A percentile compares a stretch with the other conserved stretches of the same genome.
Evolutionary conservation across 441 rosid species (phyloP).

Genomic region (Bruguiera hainesii): DNA sequence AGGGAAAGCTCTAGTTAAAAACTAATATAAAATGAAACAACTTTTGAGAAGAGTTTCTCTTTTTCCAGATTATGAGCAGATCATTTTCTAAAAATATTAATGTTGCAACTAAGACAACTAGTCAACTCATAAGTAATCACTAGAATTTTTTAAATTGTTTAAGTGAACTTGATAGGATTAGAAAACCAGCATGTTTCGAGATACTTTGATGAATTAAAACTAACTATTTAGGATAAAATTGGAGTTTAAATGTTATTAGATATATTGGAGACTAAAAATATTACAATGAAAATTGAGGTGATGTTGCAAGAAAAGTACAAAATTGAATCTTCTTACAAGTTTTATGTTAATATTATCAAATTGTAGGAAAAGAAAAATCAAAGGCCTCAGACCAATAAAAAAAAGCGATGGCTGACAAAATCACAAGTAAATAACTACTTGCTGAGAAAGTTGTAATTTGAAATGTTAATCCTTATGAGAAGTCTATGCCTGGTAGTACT

Average conservation of each 20-base stretch:
- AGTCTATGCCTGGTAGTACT: not conserved
- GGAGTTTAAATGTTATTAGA: not conserved
- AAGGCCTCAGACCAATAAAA: no score
- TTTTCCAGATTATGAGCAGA: not conserved
- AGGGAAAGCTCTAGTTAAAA: no score
- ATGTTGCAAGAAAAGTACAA: not conserved
- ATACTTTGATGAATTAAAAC: not conserved
- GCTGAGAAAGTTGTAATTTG: no score
- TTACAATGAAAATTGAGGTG: not conserved
- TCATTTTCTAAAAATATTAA: not conserved
- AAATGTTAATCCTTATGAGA: not conserved
- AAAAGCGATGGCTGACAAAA: no score
- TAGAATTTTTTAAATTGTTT: not conserved
- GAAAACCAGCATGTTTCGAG: not conserved
- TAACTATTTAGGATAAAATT: not conserved
- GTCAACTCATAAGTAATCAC: not conserved
- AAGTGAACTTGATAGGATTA: not conserved
- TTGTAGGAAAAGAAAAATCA: no score
- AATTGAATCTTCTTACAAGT: not conserved
- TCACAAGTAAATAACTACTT: no score
- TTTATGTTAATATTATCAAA: not conserved
- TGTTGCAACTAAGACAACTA: not conserved
- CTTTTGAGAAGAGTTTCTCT: not conserved
- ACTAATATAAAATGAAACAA: no score
- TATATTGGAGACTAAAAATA: not conserved